Base-by-base conservation (phyloP, 2,329 filamentous ascomycete species). In the Fusarium sp. region DNA sequence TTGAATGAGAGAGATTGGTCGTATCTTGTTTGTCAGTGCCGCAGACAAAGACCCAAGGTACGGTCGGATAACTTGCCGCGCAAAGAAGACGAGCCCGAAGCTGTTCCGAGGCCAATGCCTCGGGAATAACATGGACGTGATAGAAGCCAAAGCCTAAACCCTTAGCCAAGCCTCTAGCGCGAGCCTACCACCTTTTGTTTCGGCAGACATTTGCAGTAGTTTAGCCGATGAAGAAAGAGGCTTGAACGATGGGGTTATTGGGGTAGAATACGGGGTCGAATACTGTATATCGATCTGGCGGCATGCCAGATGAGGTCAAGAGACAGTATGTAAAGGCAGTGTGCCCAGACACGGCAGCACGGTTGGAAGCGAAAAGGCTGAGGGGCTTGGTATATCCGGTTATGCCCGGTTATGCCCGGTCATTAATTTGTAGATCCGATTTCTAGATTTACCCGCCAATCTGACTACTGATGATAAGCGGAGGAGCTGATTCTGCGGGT, bases 71-170 rank as follows among this genome's bases (percentile, higher is more conserved):
- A 33, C 23, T 48, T 49, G 15, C 62, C 57, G 42, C 35, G 32
- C 39, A 45, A 11, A 38, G 31, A 29, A 32, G 27, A 33, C 19
- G 44, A 49, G 31, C 44, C 51, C 46, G 39, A 47, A 41, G 55
- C 35, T 44, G 38, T 29, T 36, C 61, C 29, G 33, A 31, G 31
- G 11, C 37, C 41, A 32, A 52, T 32, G 39, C 5, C 7, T 29
- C 67, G 67, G 67, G 53, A 70, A 70, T 69, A 69, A 63, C 32
- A 50, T 61, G 65, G 65, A 43, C 9, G 33, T 70, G 65, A 49
- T 37, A 27, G 46, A 44, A 49, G 42, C 32, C 53, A 39, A 38
- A 52, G 36, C 42, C 57, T 47, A 45, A 49, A 57, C 32, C 23
- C 42, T 43, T 57, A 63, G 51, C 49, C 66, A 56, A 66, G 50